These are phyloP conservation scores for Diutina sp. DNA, from an alignment of 1,139 yeast genomes.

Conservation along the genomic window DNA sequence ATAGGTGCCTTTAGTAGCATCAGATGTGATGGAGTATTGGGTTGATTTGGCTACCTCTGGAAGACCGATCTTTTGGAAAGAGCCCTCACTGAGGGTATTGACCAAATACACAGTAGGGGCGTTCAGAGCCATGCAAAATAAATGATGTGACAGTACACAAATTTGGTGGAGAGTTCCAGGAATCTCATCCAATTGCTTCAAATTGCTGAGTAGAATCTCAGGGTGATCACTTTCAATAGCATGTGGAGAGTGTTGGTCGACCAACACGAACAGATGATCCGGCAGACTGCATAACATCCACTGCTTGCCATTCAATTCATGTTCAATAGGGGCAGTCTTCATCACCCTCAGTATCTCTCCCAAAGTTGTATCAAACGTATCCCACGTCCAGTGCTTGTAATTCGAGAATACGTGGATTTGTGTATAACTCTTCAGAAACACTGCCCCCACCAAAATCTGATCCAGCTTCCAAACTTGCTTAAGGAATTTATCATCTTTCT, in stretches of 20 bases:
- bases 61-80: background rate
- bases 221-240: background rate
- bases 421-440: background rate
- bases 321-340: background rate
- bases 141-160: background rate
- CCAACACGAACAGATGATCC: background rate
- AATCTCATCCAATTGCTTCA: background rate
- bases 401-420: background rate
- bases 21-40: conserved; percentile 4
- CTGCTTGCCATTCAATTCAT: background rate
- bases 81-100: background rate
- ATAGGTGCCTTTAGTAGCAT: conserved; percentile 8
- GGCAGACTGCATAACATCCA: background rate
- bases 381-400: background rate
- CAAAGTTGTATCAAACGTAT: background rate
- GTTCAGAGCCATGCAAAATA: background rate
- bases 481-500: background rate
- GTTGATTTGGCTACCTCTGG: background rate
- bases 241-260: background rate
- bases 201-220: background rate
- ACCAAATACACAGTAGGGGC: background rate
- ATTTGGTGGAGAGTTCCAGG: background rate
- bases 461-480: background rate
- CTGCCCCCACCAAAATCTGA: background rate
- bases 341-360: background rate